A percentile compares a stretch with the other conserved stretches of the same genome.
Evolutionary conservation across 1,139 yeast genomes (phyloP).

Genomic region (Pichia sp.): DNA sequence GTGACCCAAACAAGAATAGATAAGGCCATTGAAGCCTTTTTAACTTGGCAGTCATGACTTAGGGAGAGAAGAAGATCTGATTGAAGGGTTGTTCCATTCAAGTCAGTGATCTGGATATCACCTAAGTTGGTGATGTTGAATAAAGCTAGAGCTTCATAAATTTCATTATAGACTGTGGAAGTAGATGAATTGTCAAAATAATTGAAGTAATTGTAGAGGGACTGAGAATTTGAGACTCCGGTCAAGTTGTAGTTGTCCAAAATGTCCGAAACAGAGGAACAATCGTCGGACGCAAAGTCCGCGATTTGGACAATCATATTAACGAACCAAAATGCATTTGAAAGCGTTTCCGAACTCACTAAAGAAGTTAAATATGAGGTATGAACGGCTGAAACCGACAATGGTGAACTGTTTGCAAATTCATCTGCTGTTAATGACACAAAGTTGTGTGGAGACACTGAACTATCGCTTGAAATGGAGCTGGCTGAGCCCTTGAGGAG

Average conservation of each 20-base stretch:
- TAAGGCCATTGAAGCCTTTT: constrained; percentile 23
- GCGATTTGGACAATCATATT: constrained; percentile 18
- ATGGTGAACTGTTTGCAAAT: constrained; percentile 4
- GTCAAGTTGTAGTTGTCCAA: constrained; percentile 22
- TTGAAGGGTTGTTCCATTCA: constrained; percentile 17
- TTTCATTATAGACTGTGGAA: background rate
- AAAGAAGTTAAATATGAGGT: constrained; percentile 18
- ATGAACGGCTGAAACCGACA: background rate
- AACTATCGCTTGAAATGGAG: background rate
- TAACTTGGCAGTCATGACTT: constrained; percentile 21
- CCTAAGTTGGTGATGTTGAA: constrained; percentile 6
- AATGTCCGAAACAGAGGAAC: constrained; percentile 18
- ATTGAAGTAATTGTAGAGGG: constrained; percentile 18
- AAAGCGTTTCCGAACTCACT: constrained; percentile 17
- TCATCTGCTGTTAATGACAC: background rate
- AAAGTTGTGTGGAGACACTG: background rate
- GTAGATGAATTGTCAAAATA: constrained; percentile 5
- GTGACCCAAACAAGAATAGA: constrained; percentile 18
- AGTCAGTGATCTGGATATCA: constrained; percentile 11
- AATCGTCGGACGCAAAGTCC: constrained; percentile 18
- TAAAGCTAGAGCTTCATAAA: background rate
- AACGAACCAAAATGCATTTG: constrained; percentile 21
- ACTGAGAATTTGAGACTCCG: constrained; percentile 12
- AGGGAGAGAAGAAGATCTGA: constrained; percentile 18
- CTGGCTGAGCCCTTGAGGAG: constrained; percentile 6